phyloP scores from a whole-genome alignment of 371 early-diverging fungal species.

The Dentiscutata heterogama region DNA sequence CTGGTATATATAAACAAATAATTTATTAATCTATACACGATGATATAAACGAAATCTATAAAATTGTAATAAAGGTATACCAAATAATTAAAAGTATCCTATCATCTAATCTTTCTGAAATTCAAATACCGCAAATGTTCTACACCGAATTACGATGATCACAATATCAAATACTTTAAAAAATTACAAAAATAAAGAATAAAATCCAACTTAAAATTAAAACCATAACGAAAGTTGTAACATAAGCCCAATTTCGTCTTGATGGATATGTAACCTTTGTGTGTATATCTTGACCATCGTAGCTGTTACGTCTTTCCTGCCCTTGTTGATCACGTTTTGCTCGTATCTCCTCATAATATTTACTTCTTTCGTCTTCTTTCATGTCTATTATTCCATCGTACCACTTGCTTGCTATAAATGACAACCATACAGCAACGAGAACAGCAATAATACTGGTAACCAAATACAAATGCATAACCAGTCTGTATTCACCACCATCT shows the following conservation, averaged over 20 bases:
- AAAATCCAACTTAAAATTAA: conserved; percentile 29
- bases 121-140: too few species aligned
- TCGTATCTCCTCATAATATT: background rate
- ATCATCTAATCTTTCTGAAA: too few species aligned
- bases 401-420: background rate
- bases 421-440: background rate
- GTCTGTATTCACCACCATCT: conserved; percentile 42
- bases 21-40: too few species aligned
- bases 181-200: conserved; percentile 8
- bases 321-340: background rate
- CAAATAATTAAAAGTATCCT: too few species aligned
- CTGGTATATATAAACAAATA: too few species aligned
- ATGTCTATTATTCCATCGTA: conserved; percentile 14
- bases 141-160: too few species aligned
- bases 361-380: background rate
- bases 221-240: background rate
- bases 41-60: too few species aligned
- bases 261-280: background rate
- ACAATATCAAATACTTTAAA: too few species aligned
- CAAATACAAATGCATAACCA: conserved; percentile 14
- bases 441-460: background rate
- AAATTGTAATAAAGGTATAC: too few species aligned
- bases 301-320: background rate
- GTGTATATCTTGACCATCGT: background rate
- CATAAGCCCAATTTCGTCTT: background rate